phyloP scores from a whole-genome alignment of 208 protist species.

The Trypanosoma conorhini region DNA sequence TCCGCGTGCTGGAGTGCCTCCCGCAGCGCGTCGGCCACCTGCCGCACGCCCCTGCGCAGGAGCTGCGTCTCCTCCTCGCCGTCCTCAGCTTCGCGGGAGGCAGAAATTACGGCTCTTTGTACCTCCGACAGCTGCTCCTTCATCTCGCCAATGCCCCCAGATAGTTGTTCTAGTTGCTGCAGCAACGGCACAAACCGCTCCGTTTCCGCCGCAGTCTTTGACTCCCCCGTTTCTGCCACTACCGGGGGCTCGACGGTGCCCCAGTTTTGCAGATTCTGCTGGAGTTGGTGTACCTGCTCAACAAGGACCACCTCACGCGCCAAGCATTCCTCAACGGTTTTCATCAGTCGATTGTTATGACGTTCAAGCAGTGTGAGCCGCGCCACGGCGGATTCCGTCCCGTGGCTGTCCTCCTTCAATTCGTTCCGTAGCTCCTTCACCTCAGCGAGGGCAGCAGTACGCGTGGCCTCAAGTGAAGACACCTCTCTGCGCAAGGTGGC shows the following conservation, averaged over 20 bases:
- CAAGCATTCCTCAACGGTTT: conserved; percentile 39
- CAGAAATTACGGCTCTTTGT: conserved; percentile 16
- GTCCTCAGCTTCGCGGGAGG: neutral
- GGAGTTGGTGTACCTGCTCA: conserved; percentile 40
- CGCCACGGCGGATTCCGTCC: neutral
- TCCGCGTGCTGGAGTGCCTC: conserved; percentile 23
- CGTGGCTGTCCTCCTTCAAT: neutral
- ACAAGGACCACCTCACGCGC: conserved; percentile 43
- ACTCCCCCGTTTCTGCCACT: neutral
- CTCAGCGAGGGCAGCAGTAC: conserved; percentile 28
- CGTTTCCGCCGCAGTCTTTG: neutral
- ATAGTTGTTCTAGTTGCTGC: conserved; percentile 15
- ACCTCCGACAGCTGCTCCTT: conserved; percentile 23
- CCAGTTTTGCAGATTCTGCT: conserved; percentile 37
- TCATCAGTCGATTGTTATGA: conserved; percentile 40
- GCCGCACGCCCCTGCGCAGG: conserved; percentile 15
- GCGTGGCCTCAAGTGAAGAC: conserved; percentile 24
- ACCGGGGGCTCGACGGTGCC: neutral
- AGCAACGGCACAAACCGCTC: neutral
- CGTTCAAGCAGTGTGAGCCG: conserved; percentile 32
- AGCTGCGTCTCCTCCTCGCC: conserved; percentile 12
- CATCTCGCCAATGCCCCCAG: conserved; percentile 6
- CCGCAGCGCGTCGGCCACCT: conserved; percentile 24
- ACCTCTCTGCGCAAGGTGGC: conserved; percentile 54
- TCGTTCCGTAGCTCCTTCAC: conserved; percentile 31